Percentiles rank a stretch among this genome's conserved stretches.
Conservation (phyloP, 192 early-diverging fungal species). For the Linnemannia elongata region DNA sequence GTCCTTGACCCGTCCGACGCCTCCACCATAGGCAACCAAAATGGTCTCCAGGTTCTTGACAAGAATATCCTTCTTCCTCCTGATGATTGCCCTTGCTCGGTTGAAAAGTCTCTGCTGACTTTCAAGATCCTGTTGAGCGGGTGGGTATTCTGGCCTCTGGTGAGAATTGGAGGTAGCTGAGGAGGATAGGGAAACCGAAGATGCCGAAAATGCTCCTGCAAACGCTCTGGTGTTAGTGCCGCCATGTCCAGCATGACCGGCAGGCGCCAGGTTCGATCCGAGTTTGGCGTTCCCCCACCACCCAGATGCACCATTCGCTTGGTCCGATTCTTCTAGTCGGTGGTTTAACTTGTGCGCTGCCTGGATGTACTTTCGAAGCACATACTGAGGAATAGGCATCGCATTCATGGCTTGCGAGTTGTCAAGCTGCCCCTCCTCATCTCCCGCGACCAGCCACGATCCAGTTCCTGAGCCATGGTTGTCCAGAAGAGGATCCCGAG, state of each 20-base stretch:
- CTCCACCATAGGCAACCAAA: conserved; percentile 37
- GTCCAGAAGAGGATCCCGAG: conserved; percentile 28
- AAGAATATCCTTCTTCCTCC: conserved; percentile 44
- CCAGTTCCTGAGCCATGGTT: conserved; percentile 25
- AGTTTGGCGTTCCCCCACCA: conserved; percentile 17
- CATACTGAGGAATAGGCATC: conserved; percentile 48
- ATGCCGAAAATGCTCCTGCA: not conserved
- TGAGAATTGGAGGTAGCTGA: not conserved
- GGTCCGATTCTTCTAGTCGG: conserved; percentile 24
- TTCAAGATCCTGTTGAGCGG: conserved; percentile 30
- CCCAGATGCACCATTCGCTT: not conserved
- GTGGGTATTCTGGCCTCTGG: conserved; percentile 13
- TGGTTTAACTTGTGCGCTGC: conserved; percentile 43
- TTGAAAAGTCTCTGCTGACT: conserved; percentile 27
- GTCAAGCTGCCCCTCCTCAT: conserved; percentile 47
- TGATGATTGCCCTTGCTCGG: conserved; percentile 29
- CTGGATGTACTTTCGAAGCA: conserved; percentile 45
- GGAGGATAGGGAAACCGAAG: not conserved
- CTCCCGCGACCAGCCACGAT: conserved; percentile 38
- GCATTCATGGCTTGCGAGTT: conserved; percentile 22
- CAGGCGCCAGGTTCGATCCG: not conserved
- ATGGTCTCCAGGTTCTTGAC: conserved; percentile 42
- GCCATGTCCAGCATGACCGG: conserved; percentile 30
- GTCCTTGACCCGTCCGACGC: conserved; percentile 49
- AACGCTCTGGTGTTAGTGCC: not conserved